phyloP scores from a whole-genome alignment of 169 alveolate genomes.

The Besnoitia besnoiti region DNA sequence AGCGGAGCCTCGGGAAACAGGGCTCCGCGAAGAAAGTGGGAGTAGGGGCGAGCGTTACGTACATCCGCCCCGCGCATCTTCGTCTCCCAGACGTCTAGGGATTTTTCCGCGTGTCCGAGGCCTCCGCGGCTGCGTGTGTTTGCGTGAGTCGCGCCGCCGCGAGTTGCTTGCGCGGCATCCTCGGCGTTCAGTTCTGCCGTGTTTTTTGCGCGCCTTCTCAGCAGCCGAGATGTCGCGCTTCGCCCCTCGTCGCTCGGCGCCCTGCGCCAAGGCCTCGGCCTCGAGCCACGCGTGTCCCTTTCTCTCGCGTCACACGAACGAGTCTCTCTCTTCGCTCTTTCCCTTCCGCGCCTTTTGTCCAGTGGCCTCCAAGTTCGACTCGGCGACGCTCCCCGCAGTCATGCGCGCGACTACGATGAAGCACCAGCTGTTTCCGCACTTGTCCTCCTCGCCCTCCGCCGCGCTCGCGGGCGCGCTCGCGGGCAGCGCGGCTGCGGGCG shows the following conservation, averaged over 20 bases:
- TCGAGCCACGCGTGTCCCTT: slow-evolving; percentile 26
- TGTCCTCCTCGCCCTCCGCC: background rate
- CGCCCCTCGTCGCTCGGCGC: background rate
- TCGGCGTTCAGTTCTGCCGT: background rate
- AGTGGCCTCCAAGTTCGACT: slow-evolving; percentile 32
- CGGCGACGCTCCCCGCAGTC: slow-evolving; percentile 3
- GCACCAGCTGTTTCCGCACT: slow-evolving; percentile 11
- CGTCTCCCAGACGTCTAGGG: too few species aligned
- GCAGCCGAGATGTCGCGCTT: slow-evolving; percentile 9
- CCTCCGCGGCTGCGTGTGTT: too few species aligned
- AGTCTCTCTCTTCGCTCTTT: slow-evolving; percentile 15
- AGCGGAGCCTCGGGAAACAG: too few species aligned
- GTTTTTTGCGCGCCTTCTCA: background rate
- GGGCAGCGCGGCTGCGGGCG: background rate
- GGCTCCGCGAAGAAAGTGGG: too few species aligned
- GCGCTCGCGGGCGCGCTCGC: background rate
- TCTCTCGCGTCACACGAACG: slow-evolving; percentile 4
- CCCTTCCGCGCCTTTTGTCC: slow-evolving; percentile 48
- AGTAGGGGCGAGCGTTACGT: too few species aligned
- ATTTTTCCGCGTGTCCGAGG: too few species aligned
- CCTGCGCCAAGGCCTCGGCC: background rate
- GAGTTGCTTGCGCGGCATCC: background rate
- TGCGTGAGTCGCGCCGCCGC: too few species aligned
- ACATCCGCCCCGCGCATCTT: too few species aligned
- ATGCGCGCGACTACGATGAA: slow-evolving; percentile 6